Evolutionary conservation across 352 stramenopile species (phyloP).

Genomic region (Phytophthora pisi): DNA sequence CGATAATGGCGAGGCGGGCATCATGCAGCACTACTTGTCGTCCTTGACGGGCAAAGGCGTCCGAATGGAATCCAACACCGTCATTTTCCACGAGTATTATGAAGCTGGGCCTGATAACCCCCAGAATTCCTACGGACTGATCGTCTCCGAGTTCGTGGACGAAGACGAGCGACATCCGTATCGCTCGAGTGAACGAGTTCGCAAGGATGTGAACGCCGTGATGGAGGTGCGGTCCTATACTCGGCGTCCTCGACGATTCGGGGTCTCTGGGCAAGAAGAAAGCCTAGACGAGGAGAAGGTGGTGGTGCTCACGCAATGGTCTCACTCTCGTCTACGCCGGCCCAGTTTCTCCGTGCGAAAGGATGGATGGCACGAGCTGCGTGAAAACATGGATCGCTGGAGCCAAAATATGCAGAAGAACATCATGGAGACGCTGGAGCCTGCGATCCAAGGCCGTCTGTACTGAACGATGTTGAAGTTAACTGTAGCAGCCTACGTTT

Average conservation of each 20-base stretch:
- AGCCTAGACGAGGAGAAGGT: conserved; percentile 27
- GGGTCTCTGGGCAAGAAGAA: too few species aligned
- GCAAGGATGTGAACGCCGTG: conserved; percentile 37
- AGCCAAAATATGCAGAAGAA: conserved; percentile 46
- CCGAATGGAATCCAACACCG: conserved; percentile 41
- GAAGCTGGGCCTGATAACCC: conserved; percentile 1
- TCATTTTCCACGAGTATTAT: conserved; percentile 33
- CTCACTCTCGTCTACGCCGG: conserved; percentile 30
- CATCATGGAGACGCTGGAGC: conserved; percentile 34
- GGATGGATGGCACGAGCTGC: conserved; percentile 31
- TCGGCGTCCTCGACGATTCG: conserved; percentile 1
- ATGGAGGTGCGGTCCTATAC: conserved; percentile 21
- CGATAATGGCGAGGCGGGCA: conserved; percentile 22
- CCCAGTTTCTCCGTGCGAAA: conserved; percentile 30
- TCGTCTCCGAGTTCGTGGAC: conserved; percentile 47
- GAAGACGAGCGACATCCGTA: conserved; percentile 48
- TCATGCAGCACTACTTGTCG: conserved; percentile 42
- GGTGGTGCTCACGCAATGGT: conserved; percentile 44
- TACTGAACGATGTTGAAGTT: neutral
- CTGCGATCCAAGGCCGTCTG: neutral
- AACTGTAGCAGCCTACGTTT: neutral
- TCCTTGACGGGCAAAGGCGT: conserved; percentile 18
- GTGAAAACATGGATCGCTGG: conserved; percentile 44
- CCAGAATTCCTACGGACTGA: conserved; percentile 12
- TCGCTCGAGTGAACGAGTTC: conserved; percentile 29